Conservation (phyloP, 441 rosid genomes). For the Dalechampia spathulata region DNA sequence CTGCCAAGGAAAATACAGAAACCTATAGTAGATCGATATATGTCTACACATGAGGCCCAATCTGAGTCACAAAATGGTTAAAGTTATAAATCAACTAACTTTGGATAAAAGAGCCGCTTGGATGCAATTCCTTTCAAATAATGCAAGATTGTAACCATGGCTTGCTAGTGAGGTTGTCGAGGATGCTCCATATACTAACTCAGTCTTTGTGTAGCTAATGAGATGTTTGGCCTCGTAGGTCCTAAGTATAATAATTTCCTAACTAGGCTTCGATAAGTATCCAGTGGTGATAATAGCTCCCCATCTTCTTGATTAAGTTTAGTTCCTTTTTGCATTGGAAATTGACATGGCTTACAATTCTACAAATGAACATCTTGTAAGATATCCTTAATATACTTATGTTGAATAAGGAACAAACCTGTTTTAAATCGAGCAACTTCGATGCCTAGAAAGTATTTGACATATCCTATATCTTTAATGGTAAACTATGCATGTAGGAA, state of each 20-base stretch:
- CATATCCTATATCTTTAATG: background rate
- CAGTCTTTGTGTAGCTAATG: no score
- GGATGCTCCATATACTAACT: no score
- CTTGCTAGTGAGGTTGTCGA: no score
- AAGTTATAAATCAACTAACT: rapidly evolving
- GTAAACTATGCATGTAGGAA: background rate
- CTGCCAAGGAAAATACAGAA: background rate
- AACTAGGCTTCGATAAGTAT: no score
- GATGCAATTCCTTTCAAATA: no score
- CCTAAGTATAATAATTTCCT: no score
- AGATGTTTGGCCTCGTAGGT: no score
- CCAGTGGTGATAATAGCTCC: no score
- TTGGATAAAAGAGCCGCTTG: background rate
- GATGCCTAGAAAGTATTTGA: background rate
- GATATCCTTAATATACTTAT: background rate
- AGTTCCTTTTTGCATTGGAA: background rate
- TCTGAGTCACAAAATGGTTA: background rate
- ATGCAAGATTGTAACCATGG: background rate
- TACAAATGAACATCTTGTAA: background rate
- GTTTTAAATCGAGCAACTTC: background rate
- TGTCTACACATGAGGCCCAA: background rate
- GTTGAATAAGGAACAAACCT: background rate
- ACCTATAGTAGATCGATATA: background rate
- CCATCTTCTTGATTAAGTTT: background rate
- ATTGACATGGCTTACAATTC: background rate